A percentile compares a stretch with the other conserved stretches of the same genome.
These are phyloP conservation scores for Arabidopsis thaliana DNA, from an alignment of 345 rosid species.

Conservation along the genomic window DNA sequence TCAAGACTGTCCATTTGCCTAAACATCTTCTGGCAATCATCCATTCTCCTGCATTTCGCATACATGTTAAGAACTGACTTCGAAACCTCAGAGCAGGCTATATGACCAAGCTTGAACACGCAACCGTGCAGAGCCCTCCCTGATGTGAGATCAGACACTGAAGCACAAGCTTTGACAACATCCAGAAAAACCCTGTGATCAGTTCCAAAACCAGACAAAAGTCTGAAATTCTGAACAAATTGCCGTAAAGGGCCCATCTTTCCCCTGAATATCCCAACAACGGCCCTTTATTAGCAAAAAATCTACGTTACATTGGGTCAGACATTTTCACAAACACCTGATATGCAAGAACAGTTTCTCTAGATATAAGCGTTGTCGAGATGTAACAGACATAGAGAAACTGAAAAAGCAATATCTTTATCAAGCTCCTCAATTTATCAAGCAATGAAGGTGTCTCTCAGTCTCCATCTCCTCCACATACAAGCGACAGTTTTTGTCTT, in stretches of 20 bases:
- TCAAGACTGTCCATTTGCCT: conserved; percentile 55
- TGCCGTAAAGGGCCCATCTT: conserved; percentile 48
- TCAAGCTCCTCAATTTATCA: background rate
- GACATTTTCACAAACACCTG: conserved; percentile 56
- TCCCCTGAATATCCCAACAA: conserved; percentile 32
- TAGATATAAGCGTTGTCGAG: background rate
- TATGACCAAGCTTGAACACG: conserved; percentile 57
- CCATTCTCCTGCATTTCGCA: conserved; percentile 65
- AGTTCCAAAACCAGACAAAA: conserved; percentile 42
- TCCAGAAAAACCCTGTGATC: conserved; percentile 58
- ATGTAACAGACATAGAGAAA: conserved; percentile 5
- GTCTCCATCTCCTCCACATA: conserved; percentile 2
- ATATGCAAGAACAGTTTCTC: conserved; percentile 22
- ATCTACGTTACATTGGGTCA: conserved; percentile 42
- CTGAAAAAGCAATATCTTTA: background rate
- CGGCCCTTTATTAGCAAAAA: conserved; percentile 33
- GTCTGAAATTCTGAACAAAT: conserved; percentile 49
- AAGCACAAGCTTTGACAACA: conserved; percentile 67
- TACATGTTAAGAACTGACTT: conserved; percentile 82
- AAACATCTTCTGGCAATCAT: conserved; percentile 65
- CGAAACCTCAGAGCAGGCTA: conserved; percentile 56
- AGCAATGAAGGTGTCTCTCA: conserved; percentile 21
- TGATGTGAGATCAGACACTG: conserved; percentile 45
- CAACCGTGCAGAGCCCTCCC: conserved; percentile 65
- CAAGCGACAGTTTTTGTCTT: background rate